Evolutionary conservation across 176 grass and related monocot species (phyloP), one percentile per base, ranked within the genome.

Genomic region (Coix lacrymajobi): DNA sequence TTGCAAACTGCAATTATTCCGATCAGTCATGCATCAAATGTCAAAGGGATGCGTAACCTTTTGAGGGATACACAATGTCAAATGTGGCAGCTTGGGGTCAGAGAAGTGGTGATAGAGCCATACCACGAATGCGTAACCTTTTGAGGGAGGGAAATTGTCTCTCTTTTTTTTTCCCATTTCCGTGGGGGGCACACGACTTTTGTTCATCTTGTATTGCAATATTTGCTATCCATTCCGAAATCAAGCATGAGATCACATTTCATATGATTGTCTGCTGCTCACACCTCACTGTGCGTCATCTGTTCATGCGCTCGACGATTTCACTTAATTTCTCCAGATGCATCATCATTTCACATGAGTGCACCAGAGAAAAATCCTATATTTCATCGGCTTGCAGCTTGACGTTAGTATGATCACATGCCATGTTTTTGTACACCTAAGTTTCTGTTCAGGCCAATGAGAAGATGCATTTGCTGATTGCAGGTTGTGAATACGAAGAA

Each of bases 401-500:
- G 37, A 67, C 0, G 28, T 63, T 76, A 49, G 63, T 56, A 54
- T 79, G 4, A 26, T 60, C 36, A 28, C 22, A 7, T 77, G 5
- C 28, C 48, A 76, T 11, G 33, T 13, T 41, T 66, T 41, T 56
- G 14, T 30, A 11, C 33, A 44, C 4, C 15, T 41, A 57, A 44
- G 10, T 73, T 41, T 29, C 54, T 49, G 26, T 69, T 66, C 33
- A 29, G 26, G 20, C 2, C 36, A 86, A 48, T 58, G 65, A 48
- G 65, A 8, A 73, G 16, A 28, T 73, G 14, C 13, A 22, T 60
- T 85, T 33, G 30, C 28, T 69, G 43, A 66, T 85, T 60, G 43
- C 73, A 99, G 96, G 73, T 96, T 77, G 57, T 92, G 62, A 83
- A 88, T 71, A 30, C 82, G 5, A 91, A 67, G 15, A 85, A 85